Evolutionary conservation across 768 basidiomycete species (phyloP), one percentile per base, ranked within the genome.

Genomic region (Dentipellis fragilis): DNA sequence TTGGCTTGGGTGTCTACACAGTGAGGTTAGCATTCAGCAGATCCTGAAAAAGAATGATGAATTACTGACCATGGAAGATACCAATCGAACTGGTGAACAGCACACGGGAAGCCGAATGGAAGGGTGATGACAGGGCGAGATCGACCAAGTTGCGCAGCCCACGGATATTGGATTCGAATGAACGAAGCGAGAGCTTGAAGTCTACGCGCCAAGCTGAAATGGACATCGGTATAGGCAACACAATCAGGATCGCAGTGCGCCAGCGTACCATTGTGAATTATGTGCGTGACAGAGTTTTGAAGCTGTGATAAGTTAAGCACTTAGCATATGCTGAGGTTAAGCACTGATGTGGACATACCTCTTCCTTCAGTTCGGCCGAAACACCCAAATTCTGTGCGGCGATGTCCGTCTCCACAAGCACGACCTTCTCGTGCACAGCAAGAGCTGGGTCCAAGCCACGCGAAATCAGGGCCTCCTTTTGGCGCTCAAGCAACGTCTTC

Each of bases 181-280:
- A 57, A 9, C 23, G 54, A 36, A 61, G 51, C 9, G 51, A 35
- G 10, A 50, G 14, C 38, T 59, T 59, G 49, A 62, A 61, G 35
- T 61, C 55, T 8, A 61, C 39, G 19, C 34, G 16, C 60, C 60
- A 61, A 11, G 60, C 48, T 49, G 34, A 45, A 10, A 16, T 21
- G 34, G 5, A 14, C 11, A 17, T 16, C 23, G 3, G n/a, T 17
- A 8, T 23, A 35, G 48, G 3, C 17, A 10, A 23, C 8, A 9
- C 47, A 23, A 16, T 10, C 22, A 49, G 19, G 29, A 23, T 4
- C 17, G 19, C 22, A 6, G 17, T 1, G 12, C 21, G 22, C 49
- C 10, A 16, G 21, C 57, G 17, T 36, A 63, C 63, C 63, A 8
- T 62, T 65, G 42, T 65, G 64, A 10, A 65, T 54, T 47, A 65